These are phyloP conservation scores for Aureoboletus auriporus DNA, from an alignment of 768 basidiomycete species.

Conservation along the genomic window DNA sequence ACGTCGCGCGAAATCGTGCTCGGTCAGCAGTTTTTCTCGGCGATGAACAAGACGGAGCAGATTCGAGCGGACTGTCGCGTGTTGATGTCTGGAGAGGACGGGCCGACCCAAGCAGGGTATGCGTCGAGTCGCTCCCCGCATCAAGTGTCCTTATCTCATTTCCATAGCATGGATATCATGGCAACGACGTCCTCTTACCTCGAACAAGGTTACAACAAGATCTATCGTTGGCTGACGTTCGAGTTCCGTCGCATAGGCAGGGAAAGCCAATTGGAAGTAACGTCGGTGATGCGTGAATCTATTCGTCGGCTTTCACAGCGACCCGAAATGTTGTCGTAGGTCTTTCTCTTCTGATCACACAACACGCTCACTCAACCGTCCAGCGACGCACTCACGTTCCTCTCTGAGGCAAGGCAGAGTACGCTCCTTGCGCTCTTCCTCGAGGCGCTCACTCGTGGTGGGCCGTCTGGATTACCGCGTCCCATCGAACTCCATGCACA, in stretches of 20 bases:
- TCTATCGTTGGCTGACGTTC: constrained; percentile 78
- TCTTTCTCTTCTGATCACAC: background rate
- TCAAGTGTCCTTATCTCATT: background rate
- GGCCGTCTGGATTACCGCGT: constrained; percentile 77
- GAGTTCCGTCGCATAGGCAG: constrained; percentile 79
- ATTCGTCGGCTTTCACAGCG: constrained; percentile 70
- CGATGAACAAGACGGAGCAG: constrained; percentile 80
- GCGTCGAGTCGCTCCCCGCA: constrained; percentile 7
- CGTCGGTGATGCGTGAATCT: constrained; percentile 61
- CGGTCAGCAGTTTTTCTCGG: constrained; percentile 69
- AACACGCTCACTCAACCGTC: background rate
- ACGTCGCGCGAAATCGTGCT: constrained; percentile 77
- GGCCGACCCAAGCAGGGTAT: constrained; percentile 74
- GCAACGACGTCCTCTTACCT: constrained; percentile 73
- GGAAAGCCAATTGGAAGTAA: constrained; percentile 71
- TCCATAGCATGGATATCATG: constrained; percentile 81
- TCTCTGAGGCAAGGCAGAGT: constrained; percentile 79
- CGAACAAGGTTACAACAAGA: constrained; percentile 88
- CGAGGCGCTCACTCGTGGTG: constrained; percentile 83
- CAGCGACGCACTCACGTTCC: constrained; percentile 70
- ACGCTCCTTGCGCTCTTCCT: constrained; percentile 81
- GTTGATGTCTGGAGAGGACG: constrained; percentile 81
- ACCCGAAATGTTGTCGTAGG: constrained; percentile 60
- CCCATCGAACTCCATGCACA: constrained; percentile 98
- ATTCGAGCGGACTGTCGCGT: constrained; percentile 85